Conservation (phyloP, 345 rosid genomes). For the Crucihimalaya himalaica region DNA sequence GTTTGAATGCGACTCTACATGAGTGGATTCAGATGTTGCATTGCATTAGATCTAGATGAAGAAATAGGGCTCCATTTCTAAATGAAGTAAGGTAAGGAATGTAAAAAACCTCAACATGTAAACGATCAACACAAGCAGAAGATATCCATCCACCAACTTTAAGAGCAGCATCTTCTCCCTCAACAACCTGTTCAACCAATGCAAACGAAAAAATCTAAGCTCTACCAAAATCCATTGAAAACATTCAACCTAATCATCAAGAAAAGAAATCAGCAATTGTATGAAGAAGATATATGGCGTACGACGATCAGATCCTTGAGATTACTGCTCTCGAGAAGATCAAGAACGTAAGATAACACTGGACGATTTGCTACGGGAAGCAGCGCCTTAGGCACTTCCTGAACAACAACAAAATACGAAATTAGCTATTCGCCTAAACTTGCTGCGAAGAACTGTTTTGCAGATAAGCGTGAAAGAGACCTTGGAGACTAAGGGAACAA, state of each 20-base stretch:
- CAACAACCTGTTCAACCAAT: conserved; percentile 70
- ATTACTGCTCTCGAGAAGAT: conserved; percentile 72
- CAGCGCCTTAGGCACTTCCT: conserved; percentile 92
- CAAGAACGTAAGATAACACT: conserved; percentile 77
- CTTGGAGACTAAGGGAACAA: conserved; percentile 85
- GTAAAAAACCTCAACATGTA: conserved; percentile 70
- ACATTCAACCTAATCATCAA: conserved; percentile 2
- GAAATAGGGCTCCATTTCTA: background rate
- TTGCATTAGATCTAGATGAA: no score
- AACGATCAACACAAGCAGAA: conserved; percentile 80
- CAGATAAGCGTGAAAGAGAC: conserved; percentile 29
- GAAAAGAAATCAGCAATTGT: background rate
- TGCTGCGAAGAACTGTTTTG: background rate
- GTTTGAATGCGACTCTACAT: background rate
- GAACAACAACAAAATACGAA: conserved; percentile 18
- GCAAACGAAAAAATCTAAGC: conserved; percentile 7
- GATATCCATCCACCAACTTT: conserved; percentile 93
- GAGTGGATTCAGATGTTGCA: background rate
- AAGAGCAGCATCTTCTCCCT: conserved; percentile 82
- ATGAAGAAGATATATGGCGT: conserved; percentile 28
- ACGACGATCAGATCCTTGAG: conserved; percentile 94
- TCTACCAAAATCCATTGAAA: background rate
- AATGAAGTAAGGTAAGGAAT: background rate
- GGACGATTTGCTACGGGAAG: conserved; percentile 97
- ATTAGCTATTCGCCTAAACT: conserved; percentile 3